Percentiles rank a stretch among this genome's conserved stretches.
These are phyloP conservation scores for Mentha longifolia DNA, from an alignment of 257 asterid species.

Conservation along the genomic window DNA sequence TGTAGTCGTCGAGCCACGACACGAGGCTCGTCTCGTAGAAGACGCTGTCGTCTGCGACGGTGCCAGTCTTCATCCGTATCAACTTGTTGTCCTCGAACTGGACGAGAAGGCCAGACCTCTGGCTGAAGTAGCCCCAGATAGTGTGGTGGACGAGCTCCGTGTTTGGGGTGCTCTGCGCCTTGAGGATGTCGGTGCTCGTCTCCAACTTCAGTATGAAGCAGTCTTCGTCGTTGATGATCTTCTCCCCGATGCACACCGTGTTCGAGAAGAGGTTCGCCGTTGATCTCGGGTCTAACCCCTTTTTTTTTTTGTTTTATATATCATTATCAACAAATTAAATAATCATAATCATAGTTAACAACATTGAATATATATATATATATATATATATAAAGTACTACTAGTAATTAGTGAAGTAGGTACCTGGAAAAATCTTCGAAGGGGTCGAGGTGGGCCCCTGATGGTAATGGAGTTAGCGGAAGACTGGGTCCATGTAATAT, in stretches of 20 bases:
- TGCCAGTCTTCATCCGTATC: slow-evolving; percentile 62
- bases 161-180: slow-evolving; percentile 72
- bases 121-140: slow-evolving; percentile 92
- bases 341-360: too few relatives aligned
- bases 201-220: slow-evolving; percentile 79
- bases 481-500: slow-evolving; percentile 82
- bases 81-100: slow-evolving; percentile 79
- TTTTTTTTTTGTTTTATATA: too few relatives aligned
- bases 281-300: slow-evolving; percentile 92
- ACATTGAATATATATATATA: too few relatives aligned
- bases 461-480: slow-evolving; percentile 56
- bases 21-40: slow-evolving; percentile 83
- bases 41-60: slow-evolving; percentile 51
- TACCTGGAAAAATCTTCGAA: slow-evolving; percentile 87
- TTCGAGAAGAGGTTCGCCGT: slow-evolving; percentile 81
- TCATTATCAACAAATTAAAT: too few relatives aligned
- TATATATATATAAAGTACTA: too few relatives aligned
- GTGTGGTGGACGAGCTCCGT: slow-evolving; percentile 79
- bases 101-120: slow-evolving; percentile 70
- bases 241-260: slow-evolving; percentile 84
- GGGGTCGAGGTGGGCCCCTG: slow-evolving; percentile 87
- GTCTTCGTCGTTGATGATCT: slow-evolving; percentile 55
- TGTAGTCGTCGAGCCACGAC: slow-evolving; percentile 68
- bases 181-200: slow-evolving; percentile 55
- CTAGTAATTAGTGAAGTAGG: too few relatives aligned